Base-by-base conservation (phyloP, 2,329 filamentous ascomycete species). In the Blastomyces parvus region DNA sequence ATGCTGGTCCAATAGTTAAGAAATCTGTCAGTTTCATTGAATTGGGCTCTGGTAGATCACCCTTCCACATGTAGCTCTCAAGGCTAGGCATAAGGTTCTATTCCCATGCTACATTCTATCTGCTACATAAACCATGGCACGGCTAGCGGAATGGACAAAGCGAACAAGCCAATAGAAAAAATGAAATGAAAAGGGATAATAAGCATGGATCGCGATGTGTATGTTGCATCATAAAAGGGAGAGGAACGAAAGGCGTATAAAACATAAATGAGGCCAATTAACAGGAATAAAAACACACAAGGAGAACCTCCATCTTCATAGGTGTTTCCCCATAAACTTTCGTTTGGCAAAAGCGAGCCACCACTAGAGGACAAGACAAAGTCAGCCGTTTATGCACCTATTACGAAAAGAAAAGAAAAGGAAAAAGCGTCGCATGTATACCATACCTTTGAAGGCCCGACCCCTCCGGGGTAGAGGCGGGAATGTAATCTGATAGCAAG, bases 341-440 rank as follows among this genome's bases (percentile, higher is more conserved):
- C 94, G 88, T 87, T 97, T 97, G 62, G 90, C 90, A 76, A 97
- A 99, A 82, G 94, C 97, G 76, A 99, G 79, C 94, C 94, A 99
- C 90, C 93, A 97, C 86, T 95, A 85, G 50, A n/a, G 63, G 53
- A 19, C 7, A 48, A 33, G 3, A 19, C 36, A 38, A 57, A n/a
- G 64, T 61, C n/a, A 59, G 57, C 25, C 30, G 17, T 38, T 33
- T 53, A 40, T 46, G n/a, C 13, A 5, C 33, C 33, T 36, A 7
- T 36, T 36, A 36, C 33, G 25, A 30, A 33, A 50, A 25, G 42
- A 52, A 14, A 61, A 48, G 44, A 44, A 46, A 46, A 44, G n/a
- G n/a, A n/a, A 42, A 59, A 55, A 11, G 11, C 25, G 2, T n/a
- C 69, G 74, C 40, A 14, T 42, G 40, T 42, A 42, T 4, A 69